Evolutionary conservation across 2,329 filamentous ascomycete species (phyloP), one percentile per base, ranked within the genome.

Genomic region (Colletotrichum euphorbiae): DNA sequence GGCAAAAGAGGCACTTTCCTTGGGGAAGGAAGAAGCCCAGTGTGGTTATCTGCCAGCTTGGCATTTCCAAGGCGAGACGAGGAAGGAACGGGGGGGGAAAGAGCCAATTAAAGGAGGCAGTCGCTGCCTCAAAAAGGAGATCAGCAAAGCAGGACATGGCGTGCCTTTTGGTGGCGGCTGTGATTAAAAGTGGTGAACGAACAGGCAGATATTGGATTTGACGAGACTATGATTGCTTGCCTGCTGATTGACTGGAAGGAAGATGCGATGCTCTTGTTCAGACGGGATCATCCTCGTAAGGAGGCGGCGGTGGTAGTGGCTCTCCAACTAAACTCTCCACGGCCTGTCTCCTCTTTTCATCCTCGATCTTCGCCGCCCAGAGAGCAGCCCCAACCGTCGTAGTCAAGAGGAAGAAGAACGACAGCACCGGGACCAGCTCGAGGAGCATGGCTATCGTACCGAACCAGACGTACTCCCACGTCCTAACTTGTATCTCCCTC

Each of bases 321-420:
- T 75, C 73, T 33, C 50, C 65, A 15, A 60, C 63, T 11, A 69
- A 48, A 36, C 36, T 69, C 54, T 76, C 71, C 33, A 71, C 73
- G n/a, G 59, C 65, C 62, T 42, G 42, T 17, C 72, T 72, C 55
- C 77, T 76, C 31, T 74, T 80, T 72, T 87, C 82, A 61, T 88
- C 83, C 78, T 98, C 94, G 57, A 98, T 80, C 71, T 91, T 89
- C 2, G 90, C 90, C 2, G 90, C 93, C 94, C 95, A 98, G 40
- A 98, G 81, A 1, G 93, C 95, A 48, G 93, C 91, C 2, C 95
- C 96, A 19, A 90, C 89, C 1, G 94, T 91, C 3, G 92, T 94
- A 0, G 95, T 98, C 72, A 99, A 81, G 43, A 98, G 84, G 77
- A 98, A 98, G 76, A 98, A 90, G 85, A 99, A 97, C n/a, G 92